These are phyloP conservation scores for Quercus berberidifolia DNA, from an alignment of 306 rosid species.

Conservation along the genomic window DNA sequence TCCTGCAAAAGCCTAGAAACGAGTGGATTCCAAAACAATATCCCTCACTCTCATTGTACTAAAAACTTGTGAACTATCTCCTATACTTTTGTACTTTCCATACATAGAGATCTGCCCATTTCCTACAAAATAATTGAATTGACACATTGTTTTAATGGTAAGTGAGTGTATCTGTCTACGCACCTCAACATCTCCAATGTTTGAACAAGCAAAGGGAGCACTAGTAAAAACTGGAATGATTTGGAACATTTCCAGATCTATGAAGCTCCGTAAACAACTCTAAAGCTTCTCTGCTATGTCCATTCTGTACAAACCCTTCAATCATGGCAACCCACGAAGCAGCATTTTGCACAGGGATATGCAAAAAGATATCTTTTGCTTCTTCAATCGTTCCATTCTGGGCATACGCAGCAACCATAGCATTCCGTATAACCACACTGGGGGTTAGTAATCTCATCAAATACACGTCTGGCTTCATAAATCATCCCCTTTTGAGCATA, in stretches of 20 bases:
- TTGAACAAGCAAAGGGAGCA: constrained; percentile 33
- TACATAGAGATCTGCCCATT: constrained; percentile 38
- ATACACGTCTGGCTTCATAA: constrained; percentile 20
- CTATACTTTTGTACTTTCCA: constrained; percentile 20
- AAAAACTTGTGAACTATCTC: constrained; percentile 15
- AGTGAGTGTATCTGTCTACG: constrained; percentile 30
- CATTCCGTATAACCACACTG: constrained; percentile 32
- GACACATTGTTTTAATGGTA: constrained; percentile 29
- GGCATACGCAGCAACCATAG: constrained; percentile 35
- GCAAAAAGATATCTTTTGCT: constrained; percentile 27
- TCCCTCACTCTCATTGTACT: constrained; percentile 19
- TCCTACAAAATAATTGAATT: constrained; percentile 28
- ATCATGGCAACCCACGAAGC: constrained; percentile 37
- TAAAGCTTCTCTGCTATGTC: constrained; percentile 30
- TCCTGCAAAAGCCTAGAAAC: constrained; percentile 23
- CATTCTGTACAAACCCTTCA: constrained; percentile 29
- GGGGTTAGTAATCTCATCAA: constrained; percentile 33
- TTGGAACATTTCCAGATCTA: constrained; percentile 25
- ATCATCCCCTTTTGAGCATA: constrained; percentile 33
- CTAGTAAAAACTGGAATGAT: constrained; percentile 33
- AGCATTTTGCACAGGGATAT: constrained; percentile 16
- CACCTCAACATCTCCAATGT: constrained; percentile 16
- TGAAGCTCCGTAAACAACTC: constrained; percentile 31
- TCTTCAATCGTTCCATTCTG: constrained; percentile 42
- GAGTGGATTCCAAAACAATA: constrained; percentile 27